phyloP scores from a whole-genome alignment of 495 filamentous ascomycete species.

The Tuber brumale region DNA sequence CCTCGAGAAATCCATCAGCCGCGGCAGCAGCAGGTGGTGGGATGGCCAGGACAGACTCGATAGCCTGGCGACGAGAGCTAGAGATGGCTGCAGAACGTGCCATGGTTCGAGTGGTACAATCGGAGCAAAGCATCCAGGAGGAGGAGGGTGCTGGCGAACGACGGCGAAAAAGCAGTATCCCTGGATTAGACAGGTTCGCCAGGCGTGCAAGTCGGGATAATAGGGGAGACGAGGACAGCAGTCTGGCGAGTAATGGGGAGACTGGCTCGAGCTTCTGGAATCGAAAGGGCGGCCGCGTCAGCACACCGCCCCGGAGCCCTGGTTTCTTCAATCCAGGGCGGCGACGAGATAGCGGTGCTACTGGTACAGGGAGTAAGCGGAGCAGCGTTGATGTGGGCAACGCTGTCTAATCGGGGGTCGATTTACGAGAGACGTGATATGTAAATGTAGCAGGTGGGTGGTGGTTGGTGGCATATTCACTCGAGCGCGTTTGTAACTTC shows the following conservation, averaged over 20 bases:
- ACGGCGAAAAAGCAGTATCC: constrained; percentile 32
- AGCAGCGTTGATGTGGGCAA: background rate
- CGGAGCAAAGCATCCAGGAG: constrained; percentile 33
- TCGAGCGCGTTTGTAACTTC: background rate
- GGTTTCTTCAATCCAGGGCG: constrained; percentile 10
- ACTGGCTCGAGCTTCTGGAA: constrained; percentile 26
- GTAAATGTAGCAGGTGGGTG: background rate
- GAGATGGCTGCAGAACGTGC: constrained; percentile 30
- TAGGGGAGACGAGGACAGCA: constrained; percentile 29
- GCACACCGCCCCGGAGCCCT: constrained; percentile 14
- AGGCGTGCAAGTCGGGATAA: constrained; percentile 30
- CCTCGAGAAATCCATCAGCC: constrained; percentile 17
- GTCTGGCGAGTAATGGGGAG: constrained; percentile 15
- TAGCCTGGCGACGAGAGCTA: constrained; percentile 29
- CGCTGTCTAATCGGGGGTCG: background rate
- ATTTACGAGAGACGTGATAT: background rate
- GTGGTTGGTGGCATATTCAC: background rate
- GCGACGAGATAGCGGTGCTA: background rate
- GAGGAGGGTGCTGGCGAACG: constrained; percentile 30
- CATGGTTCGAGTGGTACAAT: constrained; percentile 25
- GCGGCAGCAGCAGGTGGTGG: constrained; percentile 10
- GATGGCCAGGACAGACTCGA: constrained; percentile 32
- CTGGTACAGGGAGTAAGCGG: background rate
- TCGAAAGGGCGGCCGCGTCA: constrained; percentile 19
- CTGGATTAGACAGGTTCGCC: constrained; percentile 28